These are phyloP conservation scores for Aspergillus sp. DNA, from an alignment of 2,329 filamentous ascomycete species.

Conservation along the genomic window DNA sequence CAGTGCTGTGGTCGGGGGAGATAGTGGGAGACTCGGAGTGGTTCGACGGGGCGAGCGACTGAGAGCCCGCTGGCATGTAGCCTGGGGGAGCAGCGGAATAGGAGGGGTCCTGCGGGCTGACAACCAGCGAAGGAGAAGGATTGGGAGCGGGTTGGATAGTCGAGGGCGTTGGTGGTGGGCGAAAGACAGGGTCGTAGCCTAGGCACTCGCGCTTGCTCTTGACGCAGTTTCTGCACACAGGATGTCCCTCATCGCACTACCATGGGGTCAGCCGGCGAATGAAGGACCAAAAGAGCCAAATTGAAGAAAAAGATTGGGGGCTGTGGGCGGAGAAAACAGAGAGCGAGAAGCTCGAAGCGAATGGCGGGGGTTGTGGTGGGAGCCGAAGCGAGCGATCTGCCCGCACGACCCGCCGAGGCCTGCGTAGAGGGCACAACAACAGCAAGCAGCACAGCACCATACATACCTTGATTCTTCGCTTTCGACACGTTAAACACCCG, in stretches of 20 bases:
- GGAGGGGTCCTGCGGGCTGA: slow-evolving; percentile 31
- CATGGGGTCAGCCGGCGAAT: slow-evolving; percentile 7
- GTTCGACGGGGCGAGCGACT: slow-evolving; percentile 30
- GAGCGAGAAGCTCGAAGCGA: slow-evolving; percentile 11
- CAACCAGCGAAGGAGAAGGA: slow-evolving; percentile 33
- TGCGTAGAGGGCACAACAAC: too few relatives aligned
- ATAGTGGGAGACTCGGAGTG: slow-evolving; percentile 29
- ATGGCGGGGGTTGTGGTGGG: slow-evolving; percentile 14
- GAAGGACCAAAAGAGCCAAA: slow-evolving; percentile 10
- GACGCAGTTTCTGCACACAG: slow-evolving; percentile 65
- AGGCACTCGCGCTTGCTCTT: slow-evolving; percentile 60
- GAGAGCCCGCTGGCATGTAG: slow-evolving; percentile 30
- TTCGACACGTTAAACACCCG: slow-evolving; percentile 57
- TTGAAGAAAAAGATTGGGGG: slow-evolving; percentile 8
- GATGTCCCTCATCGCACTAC: slow-evolving; percentile 93
- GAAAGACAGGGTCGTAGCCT: slow-evolving; percentile 60
- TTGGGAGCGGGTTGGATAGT: slow-evolving; percentile 54
- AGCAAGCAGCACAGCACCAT: slow-evolving; percentile 3
- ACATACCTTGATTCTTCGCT: slow-evolving; percentile 64
- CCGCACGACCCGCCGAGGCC: slow-evolving; percentile 4
- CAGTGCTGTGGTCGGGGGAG: slow-evolving; percentile 46
- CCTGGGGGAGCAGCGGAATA: slow-evolving; percentile 32
- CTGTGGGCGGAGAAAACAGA: slow-evolving; percentile 14
- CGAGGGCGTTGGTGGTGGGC: slow-evolving; percentile 58
- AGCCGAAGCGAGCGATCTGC: slow-evolving; percentile 6